These are phyloP conservation scores for Limnanthes douglasii DNA, from an alignment of 345 rosid genomes.

Conservation along the genomic window DNA sequence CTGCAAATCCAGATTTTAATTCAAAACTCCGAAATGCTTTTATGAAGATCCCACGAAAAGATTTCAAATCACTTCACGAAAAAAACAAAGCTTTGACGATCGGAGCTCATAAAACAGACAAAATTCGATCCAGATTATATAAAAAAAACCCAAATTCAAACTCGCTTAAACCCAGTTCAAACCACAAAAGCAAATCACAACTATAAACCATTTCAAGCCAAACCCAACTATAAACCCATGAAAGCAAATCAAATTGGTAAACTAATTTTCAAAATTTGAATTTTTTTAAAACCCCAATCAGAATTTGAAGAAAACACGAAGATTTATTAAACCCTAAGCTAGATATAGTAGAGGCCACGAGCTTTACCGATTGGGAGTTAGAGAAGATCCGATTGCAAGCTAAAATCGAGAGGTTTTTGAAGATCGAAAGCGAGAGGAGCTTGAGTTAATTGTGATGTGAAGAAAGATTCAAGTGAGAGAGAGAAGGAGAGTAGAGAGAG, in stretches of 20 bases:
- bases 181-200: not conserved
- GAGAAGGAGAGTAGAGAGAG: constrained; percentile 6
- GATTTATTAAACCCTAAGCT: too few species aligned
- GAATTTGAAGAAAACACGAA: too few species aligned
- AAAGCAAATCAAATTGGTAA: constrained; percentile 3
- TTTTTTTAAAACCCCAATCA: constrained; percentile 26
- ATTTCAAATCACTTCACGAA: not conserved
- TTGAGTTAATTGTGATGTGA: constrained; percentile 1
- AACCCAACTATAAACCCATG: not conserved
- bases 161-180: not conserved
- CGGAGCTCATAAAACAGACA: too few species aligned
- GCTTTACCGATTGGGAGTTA: constrained; percentile 16
- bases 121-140: too few species aligned
- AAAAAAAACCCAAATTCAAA: constrained; percentile 7
- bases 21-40: not conserved
- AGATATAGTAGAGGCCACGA: too few species aligned
- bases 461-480: constrained; percentile 7
- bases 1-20: too few species aligned
- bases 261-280: constrained; percentile 8
- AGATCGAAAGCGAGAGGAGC: constrained; percentile 13
- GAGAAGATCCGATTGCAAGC: not conserved
- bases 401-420: not conserved
- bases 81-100: too few species aligned
- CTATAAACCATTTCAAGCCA: too few species aligned
- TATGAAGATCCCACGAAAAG: not conserved